Conservation (phyloP, 1,139 yeast species). For the Lodderomyces metapsilosis region DNA sequence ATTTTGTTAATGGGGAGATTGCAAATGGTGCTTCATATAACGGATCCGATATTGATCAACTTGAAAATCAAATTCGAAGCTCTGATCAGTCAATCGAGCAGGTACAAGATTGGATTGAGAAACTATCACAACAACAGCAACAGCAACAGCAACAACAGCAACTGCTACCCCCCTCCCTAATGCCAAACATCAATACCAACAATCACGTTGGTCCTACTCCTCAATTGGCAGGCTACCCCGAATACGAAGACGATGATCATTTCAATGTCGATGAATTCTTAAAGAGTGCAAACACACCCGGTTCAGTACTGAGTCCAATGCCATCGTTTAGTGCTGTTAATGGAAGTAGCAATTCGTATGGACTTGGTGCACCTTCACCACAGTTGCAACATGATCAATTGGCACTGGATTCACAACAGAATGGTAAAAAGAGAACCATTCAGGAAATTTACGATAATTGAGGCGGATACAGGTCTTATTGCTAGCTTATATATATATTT, state of each 20-base stretch:
- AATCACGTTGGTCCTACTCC: conserved; percentile 27
- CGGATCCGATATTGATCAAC: background rate
- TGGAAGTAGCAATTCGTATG: background rate
- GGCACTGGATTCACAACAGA: background rate
- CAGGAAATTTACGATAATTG: conserved; percentile 20
- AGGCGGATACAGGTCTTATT: background rate
- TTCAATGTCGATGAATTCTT: conserved; percentile 42
- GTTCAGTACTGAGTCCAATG: conserved; percentile 1
- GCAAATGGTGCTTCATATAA: background rate
- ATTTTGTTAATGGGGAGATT: conserved; percentile 22
- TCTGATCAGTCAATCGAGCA: conserved; percentile 58
- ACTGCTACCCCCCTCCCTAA: conserved; percentile 10
- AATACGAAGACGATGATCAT: conserved; percentile 25
- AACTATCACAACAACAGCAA: conserved; percentile 38
- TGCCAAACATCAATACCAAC: conserved; percentile 37
- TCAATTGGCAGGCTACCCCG: conserved; percentile 12
- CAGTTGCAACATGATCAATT: background rate
- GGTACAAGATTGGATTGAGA: conserved; percentile 59
- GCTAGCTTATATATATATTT: background rate
- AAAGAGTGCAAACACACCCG: conserved; percentile 18
- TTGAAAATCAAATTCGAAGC: conserved; percentile 33
- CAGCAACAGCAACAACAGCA: conserved; percentile 28
- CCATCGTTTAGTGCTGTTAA: background rate
- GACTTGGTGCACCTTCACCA: background rate
- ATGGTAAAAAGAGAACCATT: conserved; percentile 16